A percentile compares a stretch with the other conserved stretches of the same genome.
Evolutionary conservation across 108 stramenopile species (phyloP).

Genomic region (Skeletonema costatum): DNA sequence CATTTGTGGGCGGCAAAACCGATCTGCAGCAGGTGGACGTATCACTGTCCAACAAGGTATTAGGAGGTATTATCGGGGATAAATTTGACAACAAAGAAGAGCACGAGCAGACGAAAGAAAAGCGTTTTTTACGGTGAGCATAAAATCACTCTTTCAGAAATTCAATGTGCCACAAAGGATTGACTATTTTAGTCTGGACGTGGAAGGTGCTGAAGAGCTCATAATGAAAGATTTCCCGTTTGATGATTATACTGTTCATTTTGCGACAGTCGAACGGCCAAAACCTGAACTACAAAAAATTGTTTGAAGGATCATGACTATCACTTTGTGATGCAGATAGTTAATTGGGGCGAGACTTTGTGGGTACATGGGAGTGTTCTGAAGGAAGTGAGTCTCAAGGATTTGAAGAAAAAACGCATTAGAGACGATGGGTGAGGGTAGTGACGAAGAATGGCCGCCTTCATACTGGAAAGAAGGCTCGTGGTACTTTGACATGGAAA

Average conservation of each 20-base stretch:
- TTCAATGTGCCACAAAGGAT: constrained; percentile 52
- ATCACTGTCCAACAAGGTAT: constrained; percentile 9
- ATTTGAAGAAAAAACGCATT: no score
- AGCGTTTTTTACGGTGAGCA: constrained; percentile 44
- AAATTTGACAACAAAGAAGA: constrained; percentile 50
- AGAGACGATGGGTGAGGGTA: no score
- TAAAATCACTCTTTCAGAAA: constrained; percentile 49
- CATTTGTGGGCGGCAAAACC: constrained; percentile 26
- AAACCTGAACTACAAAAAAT: constrained; percentile 29
- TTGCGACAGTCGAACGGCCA: constrained; percentile 64
- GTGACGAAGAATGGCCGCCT: no score
- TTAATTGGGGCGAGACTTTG: constrained; percentile 26
- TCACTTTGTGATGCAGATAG: background rate
- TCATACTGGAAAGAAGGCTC: no score
- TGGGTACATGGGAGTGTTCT: constrained; percentile 16
- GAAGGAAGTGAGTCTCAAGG: no score
- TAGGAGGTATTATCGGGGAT: constrained; percentile 61
- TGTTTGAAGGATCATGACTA: constrained; percentile 36
- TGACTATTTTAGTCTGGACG: constrained; percentile 67
- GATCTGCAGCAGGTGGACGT: background rate
- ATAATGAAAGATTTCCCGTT: constrained; percentile 66
- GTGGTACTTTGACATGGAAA: no score
- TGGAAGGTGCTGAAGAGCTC: constrained; percentile 72
- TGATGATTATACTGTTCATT: constrained; percentile 40
- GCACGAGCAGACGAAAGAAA: background rate